A percentile compares a stretch with the other conserved stretches of the same genome.
phyloP scores from a whole-genome alignment of 2,329 filamentous ascomycete species.

The Calonectria honghensis region DNA sequence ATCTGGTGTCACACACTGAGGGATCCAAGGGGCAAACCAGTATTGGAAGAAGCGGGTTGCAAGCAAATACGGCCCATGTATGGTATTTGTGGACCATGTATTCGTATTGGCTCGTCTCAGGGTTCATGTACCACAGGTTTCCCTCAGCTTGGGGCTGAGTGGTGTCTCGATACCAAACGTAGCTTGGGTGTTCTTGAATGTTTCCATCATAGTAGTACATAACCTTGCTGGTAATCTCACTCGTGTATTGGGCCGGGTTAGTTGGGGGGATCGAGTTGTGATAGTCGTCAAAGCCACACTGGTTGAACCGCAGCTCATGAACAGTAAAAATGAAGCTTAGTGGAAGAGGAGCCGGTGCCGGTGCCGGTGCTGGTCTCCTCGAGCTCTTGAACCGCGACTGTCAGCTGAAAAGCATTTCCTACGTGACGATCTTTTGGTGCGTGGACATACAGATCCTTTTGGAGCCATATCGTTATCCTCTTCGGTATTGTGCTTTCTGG shows the following conservation, averaged over 20 bases:
- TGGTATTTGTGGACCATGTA: constrained; percentile 47
- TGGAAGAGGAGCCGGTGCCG: not conserved
- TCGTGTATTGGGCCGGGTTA: constrained; percentile 46
- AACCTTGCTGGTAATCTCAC: constrained; percentile 57
- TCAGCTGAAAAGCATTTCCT: constrained; percentile 25
- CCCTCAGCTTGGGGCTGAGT: constrained; percentile 16
- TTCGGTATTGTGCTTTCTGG: not conserved
- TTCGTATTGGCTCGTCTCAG: constrained; percentile 12
- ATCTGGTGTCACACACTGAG: constrained; percentile 13
- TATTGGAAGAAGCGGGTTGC: constrained; percentile 61
- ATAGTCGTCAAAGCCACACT: constrained; percentile 32
- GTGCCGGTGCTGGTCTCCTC: constrained; percentile 6
- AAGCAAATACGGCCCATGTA: constrained; percentile 59
- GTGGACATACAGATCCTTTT: constrained; percentile 38
- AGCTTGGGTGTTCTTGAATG: constrained; percentile 51
- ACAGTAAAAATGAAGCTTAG: constrained; percentile 63
- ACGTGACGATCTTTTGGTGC: not conserved
- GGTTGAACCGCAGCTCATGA: constrained; percentile 58
- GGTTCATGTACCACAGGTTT: constrained; percentile 18
- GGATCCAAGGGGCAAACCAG: constrained; percentile 55
- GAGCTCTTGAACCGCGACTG: constrained; percentile 33
- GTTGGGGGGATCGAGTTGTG: constrained; percentile 58
- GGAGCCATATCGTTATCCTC: constrained; percentile 26
- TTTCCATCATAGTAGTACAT: constrained; percentile 61
- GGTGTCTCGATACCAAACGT: constrained; percentile 47